These are phyloP conservation scores for Shiraia bambusicola DNA, from an alignment of 2,329 filamentous ascomycete species.

Conservation along the genomic window DNA sequence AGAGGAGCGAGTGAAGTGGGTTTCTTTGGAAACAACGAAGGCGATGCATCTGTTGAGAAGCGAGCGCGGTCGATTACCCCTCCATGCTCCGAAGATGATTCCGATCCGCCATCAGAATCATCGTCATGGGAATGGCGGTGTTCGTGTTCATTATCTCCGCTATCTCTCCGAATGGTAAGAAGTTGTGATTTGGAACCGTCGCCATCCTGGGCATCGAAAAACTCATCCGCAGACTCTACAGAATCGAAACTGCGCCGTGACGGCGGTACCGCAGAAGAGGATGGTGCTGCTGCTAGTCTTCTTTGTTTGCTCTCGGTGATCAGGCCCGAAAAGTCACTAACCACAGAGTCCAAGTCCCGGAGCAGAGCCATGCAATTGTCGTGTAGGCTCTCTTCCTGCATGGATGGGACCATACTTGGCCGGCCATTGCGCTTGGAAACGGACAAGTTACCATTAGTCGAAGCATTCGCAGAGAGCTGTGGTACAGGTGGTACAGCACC, in stretches of 20 bases:
- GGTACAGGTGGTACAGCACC: constrained; percentile 38
- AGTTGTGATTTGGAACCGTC: constrained; percentile 60
- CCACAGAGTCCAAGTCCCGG: constrained; percentile 78
- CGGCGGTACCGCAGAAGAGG: constrained; percentile 43
- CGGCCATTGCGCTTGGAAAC: constrained; percentile 40
- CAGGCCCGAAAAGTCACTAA: constrained; percentile 77
- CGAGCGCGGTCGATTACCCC: constrained; percentile 43
- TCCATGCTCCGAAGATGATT: constrained; percentile 61
- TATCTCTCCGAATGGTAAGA: constrained; percentile 71
- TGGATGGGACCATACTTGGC: constrained; percentile 44
- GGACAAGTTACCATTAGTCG: constrained; percentile 31
- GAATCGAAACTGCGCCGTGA: constrained; percentile 77
- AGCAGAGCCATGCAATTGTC: constrained; percentile 84
- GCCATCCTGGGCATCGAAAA: constrained; percentile 81
- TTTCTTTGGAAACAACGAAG: constrained; percentile 68
- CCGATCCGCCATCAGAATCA: constrained; percentile 58
- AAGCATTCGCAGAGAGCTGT: constrained; percentile 36
- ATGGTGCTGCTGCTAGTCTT: constrained; percentile 58
- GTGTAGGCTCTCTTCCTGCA: constrained; percentile 65
- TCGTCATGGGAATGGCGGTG: constrained; percentile 43
- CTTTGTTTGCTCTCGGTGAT: constrained; percentile 78
- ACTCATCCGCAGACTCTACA: constrained; percentile 73
- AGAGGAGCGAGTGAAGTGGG: constrained; percentile 77
- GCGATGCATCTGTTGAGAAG: constrained; percentile 37
- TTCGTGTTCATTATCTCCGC: constrained; percentile 53